phyloP scores from a whole-genome alignment of 495 filamentous ascomycete genomes.

The Talaromyces liani region DNA sequence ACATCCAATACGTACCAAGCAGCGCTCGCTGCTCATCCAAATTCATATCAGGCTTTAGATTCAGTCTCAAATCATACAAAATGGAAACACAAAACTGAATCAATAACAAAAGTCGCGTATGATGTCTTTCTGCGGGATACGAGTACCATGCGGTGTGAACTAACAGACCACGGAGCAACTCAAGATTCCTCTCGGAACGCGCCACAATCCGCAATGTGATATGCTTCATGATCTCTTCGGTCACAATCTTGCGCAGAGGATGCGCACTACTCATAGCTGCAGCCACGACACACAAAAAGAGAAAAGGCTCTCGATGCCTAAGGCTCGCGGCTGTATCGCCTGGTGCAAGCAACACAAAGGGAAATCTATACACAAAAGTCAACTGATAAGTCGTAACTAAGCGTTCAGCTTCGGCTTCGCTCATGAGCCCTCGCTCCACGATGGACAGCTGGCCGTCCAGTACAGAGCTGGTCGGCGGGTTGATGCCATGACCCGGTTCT shows the following conservation, averaged over 20 bases:
- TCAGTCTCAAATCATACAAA: constrained; percentile 16
- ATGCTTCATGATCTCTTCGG: constrained; percentile 19
- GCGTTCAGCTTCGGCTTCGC: constrained; percentile 14
- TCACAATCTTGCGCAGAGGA: constrained; percentile 12
- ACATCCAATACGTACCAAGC: constrained; percentile 18
- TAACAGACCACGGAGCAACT: constrained; percentile 17
- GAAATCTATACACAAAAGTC: constrained; percentile 15
- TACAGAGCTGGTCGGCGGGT: constrained; percentile 14
- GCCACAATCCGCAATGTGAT: constrained; percentile 14
- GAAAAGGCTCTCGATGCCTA: constrained; percentile 13
- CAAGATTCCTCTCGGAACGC: constrained; percentile 17
- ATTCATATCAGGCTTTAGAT: constrained; percentile 13
- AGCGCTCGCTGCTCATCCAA: constrained; percentile 15
- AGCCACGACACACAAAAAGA: constrained; percentile 16
- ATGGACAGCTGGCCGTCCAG: constrained; percentile 17
- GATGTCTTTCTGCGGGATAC: constrained; percentile 16
- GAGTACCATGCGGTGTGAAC: constrained; percentile 18
- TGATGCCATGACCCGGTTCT: constrained; percentile 12
- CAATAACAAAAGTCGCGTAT: constrained; percentile 17
- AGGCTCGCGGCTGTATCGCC: constrained; percentile 12
- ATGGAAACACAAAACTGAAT: constrained; percentile 17
- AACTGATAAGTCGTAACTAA: constrained; percentile 13
- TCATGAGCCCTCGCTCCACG: constrained; percentile 17
- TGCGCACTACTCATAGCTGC: constrained; percentile 15
- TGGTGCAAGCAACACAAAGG: constrained; percentile 14